Conservation (phyloP, 1,139 yeast genomes). For the Geotrichum australiense region DNA sequence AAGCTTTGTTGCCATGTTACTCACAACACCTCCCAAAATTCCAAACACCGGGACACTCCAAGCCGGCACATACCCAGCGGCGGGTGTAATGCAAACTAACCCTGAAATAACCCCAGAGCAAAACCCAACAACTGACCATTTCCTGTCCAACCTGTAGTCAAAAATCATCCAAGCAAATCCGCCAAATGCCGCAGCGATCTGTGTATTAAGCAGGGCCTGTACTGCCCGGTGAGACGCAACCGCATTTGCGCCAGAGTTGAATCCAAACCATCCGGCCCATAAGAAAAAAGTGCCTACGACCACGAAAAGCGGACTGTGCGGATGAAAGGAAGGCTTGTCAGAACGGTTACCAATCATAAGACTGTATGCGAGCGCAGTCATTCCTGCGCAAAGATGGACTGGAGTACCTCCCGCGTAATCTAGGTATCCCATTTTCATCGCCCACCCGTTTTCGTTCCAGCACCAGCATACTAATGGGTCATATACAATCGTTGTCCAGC, state of each 20-base stretch:
- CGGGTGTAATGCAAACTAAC: slow-evolving; percentile 37
- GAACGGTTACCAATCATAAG: slow-evolving; percentile 44
- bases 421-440: slow-evolving; percentile 42
- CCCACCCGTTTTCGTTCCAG: slow-evolving; percentile 58
- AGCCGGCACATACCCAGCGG: slow-evolving; percentile 35
- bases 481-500: slow-evolving; percentile 53
- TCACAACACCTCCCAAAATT: slow-evolving; percentile 30
- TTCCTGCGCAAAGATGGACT: slow-evolving; percentile 56
- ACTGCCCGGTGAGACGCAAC: slow-evolving; percentile 46
- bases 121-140: slow-evolving; percentile 36
- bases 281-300: slow-evolving; percentile 49
- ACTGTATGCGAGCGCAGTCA: slow-evolving; percentile 54
- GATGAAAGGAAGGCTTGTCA: slow-evolving; percentile 19
- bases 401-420: slow-evolving; percentile 65
- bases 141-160: slow-evolving; percentile 28
- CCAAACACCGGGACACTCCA: slow-evolving; percentile 36
- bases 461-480: slow-evolving; percentile 62
- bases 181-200: slow-evolving; percentile 32
- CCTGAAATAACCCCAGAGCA: slow-evolving; percentile 39
- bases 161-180: slow-evolving; percentile 33
- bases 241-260: slow-evolving; percentile 76
- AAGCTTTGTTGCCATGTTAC: slow-evolving; percentile 35
- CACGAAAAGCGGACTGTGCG: slow-evolving; percentile 34
- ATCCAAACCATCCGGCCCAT: slow-evolving; percentile 83
- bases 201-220: slow-evolving; percentile 35